Percentiles rank a stretch among this genome's conserved stretches.
phyloP scores from a whole-genome alignment of 2,329 filamentous ascomycete species.

The Ilyonectria sp. region DNA sequence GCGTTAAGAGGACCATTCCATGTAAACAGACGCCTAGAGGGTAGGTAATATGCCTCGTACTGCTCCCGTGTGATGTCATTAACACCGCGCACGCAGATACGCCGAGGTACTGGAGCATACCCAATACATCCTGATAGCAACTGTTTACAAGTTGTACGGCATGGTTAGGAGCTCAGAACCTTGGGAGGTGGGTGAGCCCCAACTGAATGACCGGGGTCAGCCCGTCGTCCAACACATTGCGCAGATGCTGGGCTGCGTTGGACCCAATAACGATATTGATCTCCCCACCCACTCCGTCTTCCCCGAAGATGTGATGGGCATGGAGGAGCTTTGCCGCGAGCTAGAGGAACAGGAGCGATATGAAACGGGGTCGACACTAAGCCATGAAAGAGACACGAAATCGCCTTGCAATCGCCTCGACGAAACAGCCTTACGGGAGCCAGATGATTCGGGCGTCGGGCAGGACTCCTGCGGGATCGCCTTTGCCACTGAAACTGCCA shows the following conservation, averaged over 20 bases:
- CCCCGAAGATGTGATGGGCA: slow-evolving; percentile 67
- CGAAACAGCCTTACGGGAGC: too few species aligned
- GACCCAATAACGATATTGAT: slow-evolving; percentile 67
- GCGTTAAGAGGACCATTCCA: slow-evolving; percentile 71
- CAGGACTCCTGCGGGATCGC: too few species aligned
- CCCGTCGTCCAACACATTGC: slow-evolving; percentile 72
- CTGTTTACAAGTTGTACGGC: slow-evolving; percentile 70
- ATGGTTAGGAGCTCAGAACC: slow-evolving; percentile 67
- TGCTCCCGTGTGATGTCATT: not conserved
- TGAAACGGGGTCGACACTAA: too few species aligned
- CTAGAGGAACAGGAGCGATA: not conserved
- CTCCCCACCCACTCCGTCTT: slow-evolving; percentile 65
- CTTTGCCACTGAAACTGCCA: too few species aligned
- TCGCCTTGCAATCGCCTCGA: too few species aligned
- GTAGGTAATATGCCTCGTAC: not conserved
- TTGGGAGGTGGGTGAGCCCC: slow-evolving; percentile 70
- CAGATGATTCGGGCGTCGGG: too few species aligned
- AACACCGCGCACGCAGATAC: slow-evolving; percentile 53
- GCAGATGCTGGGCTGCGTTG: slow-evolving; percentile 69
- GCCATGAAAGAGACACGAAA: too few species aligned
- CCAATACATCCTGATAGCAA: slow-evolving; percentile 69
- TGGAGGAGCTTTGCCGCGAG: slow-evolving; percentile 47
- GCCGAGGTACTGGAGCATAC: slow-evolving; percentile 73
- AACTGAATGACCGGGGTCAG: slow-evolving; percentile 68
- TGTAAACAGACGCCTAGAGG: slow-evolving; percentile 70